A percentile compares a stretch with the other conserved stretches of the same genome.
phyloP scores from a whole-genome alignment of 495 filamentous ascomycete species.

The Aspergillus homomorphus region DNA sequence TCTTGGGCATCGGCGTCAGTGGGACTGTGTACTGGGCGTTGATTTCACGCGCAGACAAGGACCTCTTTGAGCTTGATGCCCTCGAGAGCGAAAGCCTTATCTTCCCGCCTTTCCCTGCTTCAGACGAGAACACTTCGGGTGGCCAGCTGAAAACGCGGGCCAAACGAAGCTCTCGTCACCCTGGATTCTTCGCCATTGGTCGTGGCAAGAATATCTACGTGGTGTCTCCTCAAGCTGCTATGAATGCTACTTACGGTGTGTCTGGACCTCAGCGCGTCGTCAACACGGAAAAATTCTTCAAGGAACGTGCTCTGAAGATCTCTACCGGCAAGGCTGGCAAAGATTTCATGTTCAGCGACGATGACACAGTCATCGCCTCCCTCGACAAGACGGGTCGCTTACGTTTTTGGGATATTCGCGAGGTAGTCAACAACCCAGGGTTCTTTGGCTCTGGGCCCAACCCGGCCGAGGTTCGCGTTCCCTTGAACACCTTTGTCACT shows the following conservation, averaged over 20 bases:
- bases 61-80: conserved; percentile 67
- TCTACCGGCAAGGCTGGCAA: conserved; percentile 97
- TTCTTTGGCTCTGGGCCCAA: conserved; percentile 53
- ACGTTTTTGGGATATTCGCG: conserved; percentile 94
- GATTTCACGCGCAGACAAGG: conserved; percentile 65
- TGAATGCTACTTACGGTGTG: conserved; percentile 65
- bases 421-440: conserved; percentile 59
- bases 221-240: conserved; percentile 75
- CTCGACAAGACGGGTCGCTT: conserved; percentile 93
- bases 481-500: conserved; percentile 73
- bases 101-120: conserved; percentile 72
- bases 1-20: conserved; percentile 89
- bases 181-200: conserved; percentile 90
- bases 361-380: conserved; percentile 90
- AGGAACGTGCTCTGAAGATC: conserved; percentile 83
- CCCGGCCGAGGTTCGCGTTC: conserved; percentile 69
- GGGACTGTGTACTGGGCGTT: conserved; percentile 91
- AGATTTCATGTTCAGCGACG: conserved; percentile 95
- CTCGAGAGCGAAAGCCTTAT: conserved; percentile 76
- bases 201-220: conserved; percentile 94
- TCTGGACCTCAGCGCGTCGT: conserved; percentile 68
- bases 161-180: conserved; percentile 79
- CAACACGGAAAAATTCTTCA: conserved; percentile 80
- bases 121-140: conserved; percentile 76
- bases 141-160: conserved; percentile 95